Evolutionary conservation across 164 flowering plant genomes (phyloP), one percentile per base, ranked within the genome.

Genomic region (Amborella trichopoda): DNA sequence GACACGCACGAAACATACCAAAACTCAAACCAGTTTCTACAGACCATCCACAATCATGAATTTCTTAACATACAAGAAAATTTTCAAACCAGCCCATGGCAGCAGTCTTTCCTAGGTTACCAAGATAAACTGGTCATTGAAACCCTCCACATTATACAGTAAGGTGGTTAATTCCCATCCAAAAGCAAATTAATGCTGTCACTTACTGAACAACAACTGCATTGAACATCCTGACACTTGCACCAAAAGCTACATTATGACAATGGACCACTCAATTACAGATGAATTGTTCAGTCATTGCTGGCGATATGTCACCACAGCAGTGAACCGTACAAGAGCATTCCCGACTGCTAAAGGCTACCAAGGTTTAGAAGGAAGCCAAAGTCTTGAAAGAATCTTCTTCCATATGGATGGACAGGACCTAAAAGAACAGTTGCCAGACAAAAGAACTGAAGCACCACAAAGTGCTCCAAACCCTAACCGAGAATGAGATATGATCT

Each of bases 401-500:
- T 63, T 69, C 87, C 50, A 55, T 67, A 71, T 55, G 63, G 81
- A 68, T 58, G 59, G 64, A 60, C 54, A 43, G 58, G 49, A 57
- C 55, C 59, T 10, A 54, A 65, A 64, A 62, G 61, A 62, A 59
- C 45, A 55, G 70, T 53, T 58, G 28, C 54, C 67, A 65, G 72
- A 67, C 68, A 69, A 72, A 72, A 63, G 50, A 74, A 73, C 74
- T 60, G 70, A 68, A 62, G 59, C 63, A 50, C 34, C 54, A 66
- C 62, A 63, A 38, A 69, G 53, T 56, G 70, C 67, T 53, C 69
- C 60, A 59, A 73, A 69, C 68, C 72, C 63, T 73, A 84, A 76
- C 74, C 67, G 83, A 69, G 71, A n/a, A 64, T 26, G 77, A 64
- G 60, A 59, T 66, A 72, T 68, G 73, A 73, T 75, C 69, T 68